Evolutionary conservation across 176 grass and related monocot genomes (phyloP), one percentile per base, ranked within the genome.

Genomic region (Avena atlantica): DNA sequence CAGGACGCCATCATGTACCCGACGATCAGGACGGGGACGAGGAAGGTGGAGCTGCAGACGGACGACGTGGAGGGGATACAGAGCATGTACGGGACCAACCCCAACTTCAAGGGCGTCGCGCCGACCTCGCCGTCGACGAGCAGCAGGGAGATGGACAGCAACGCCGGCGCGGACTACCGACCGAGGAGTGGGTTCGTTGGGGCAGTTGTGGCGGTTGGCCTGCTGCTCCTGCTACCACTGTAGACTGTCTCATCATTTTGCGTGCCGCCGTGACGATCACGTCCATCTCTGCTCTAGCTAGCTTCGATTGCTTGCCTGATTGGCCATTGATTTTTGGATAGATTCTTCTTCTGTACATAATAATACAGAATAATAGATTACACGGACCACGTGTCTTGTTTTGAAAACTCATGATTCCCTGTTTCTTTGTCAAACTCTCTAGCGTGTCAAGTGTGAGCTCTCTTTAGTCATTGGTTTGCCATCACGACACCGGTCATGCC

Each of bases 61-160:
- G 96, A 96, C 74, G 96, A 96, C 70, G 96, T 98, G 21, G 34
- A 83, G 13, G 96, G 96, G 50, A 92, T 98, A 40, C 96, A 96
- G 90, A 89, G 86, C 61, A 66, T 98, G 76, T 98, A 98, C 69
- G 96, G 96, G 42, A 94, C 84, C 4, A 98, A 98, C 76, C 96
- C 96, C 0, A 72, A 82, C 48, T 98, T 87, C 79, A 91, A 61
- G 86, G 93, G 92, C n/a, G 87, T 84, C 0, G 59, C 93, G 56
- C 83, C 88, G 78, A 67, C 92, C 8, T 65, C 90, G 74, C 86
- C 89, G 63, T 73, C 88, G 12, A 88, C 89, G 70, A 91, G 89
- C 82, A 91, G 86, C 89, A 42, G 82, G 57, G 92, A 94, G 87
- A 96, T 84, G 85, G 94, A 96, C 76, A 86, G 83, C 47, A 76